Percentiles rank a stretch among this genome's conserved stretches.
Evolutionary conservation across 371 early-diverging fungal species (phyloP).

Genomic region (Actinomortierella wolfii): DNA sequence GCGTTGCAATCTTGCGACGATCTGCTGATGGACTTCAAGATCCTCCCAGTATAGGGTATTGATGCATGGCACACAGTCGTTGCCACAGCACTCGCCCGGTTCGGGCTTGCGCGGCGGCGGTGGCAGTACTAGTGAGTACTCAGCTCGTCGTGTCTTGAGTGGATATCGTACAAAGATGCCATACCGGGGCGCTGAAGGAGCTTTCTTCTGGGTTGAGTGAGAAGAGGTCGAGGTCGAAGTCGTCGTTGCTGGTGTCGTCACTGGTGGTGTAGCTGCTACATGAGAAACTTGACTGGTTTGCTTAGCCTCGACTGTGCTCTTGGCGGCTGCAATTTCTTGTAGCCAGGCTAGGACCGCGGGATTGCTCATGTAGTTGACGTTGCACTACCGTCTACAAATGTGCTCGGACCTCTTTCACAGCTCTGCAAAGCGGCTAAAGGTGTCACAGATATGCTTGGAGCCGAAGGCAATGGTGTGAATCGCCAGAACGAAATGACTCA

Average conservation of each 20-base stretch:
- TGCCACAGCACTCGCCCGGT: constrained; percentile 44
- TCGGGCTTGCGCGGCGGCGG: constrained; percentile 30
- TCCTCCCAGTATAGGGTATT: constrained; percentile 41
- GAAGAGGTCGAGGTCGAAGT: not conserved
- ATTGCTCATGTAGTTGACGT: constrained; percentile 17
- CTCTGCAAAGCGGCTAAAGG: no score
- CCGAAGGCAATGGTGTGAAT: no score
- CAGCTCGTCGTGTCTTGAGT: constrained; percentile 18
- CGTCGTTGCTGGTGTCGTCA: not conserved
- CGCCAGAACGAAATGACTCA: no score
- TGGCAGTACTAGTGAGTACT: constrained; percentile 17
- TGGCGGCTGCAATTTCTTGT: constrained; percentile 35
- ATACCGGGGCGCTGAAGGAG: no score
- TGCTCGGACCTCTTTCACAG: no score
- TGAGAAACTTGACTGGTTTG: no score
- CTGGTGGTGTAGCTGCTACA: no score
- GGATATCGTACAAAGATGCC: constrained; percentile 26
- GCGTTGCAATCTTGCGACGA: constrained; percentile 3
- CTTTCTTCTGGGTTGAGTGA: no score
- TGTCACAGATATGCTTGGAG: no score
- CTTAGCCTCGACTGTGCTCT: constrained; percentile 12
- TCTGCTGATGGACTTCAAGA: constrained; percentile 10
- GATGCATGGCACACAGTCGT: constrained; percentile 39
- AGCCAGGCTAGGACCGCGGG: constrained; percentile 34
- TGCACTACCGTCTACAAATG: no score